Evolutionary conservation across 495 filamentous ascomycete species (phyloP).

Genomic region (Lophiotrema nucula): DNA sequence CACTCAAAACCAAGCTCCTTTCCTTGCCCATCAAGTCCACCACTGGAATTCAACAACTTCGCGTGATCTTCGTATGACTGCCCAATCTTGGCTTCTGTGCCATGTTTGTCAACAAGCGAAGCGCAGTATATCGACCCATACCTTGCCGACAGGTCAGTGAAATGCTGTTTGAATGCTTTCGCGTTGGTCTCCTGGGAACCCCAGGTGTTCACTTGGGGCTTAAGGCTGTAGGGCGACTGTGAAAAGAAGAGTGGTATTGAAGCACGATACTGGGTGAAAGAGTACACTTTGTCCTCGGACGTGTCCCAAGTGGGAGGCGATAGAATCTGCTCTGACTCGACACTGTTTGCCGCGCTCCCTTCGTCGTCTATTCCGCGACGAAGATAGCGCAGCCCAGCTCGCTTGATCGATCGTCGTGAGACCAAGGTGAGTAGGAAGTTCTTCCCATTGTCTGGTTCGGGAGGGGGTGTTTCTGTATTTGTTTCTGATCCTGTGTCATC

Average conservation of each 20-base stretch:
- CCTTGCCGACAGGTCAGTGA: slow-evolving; percentile 58
- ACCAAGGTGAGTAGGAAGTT: slow-evolving; percentile 78
- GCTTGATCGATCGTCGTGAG: slow-evolving; percentile 76
- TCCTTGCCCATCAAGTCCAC: slow-evolving; percentile 53
- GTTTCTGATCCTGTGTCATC: slow-evolving; percentile 10
- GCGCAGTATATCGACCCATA: slow-evolving; percentile 80
- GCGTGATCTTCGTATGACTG: slow-evolving; percentile 69
- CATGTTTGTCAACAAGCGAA: slow-evolving; percentile 82
- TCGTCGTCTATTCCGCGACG: slow-evolving; percentile 87
- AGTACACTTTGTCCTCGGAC: slow-evolving; percentile 62
- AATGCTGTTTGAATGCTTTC: slow-evolving; percentile 74
- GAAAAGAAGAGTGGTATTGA: slow-evolving; percentile 93
- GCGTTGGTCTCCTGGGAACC: slow-evolving; percentile 75
- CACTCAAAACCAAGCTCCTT: slow-evolving; percentile 71
- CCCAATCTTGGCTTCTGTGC: slow-evolving; percentile 74
- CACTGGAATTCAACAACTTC: slow-evolving; percentile 60
- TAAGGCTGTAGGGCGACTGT: slow-evolving; percentile 88
- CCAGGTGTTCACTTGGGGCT: slow-evolving; percentile 77
- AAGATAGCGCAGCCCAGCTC: slow-evolving; percentile 86
- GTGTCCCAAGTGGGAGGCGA: slow-evolving; percentile 62
- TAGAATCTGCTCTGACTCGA: slow-evolving; percentile 92
- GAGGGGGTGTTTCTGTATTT: slow-evolving; percentile 19
- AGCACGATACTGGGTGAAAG: slow-evolving; percentile 80
- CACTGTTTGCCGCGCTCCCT: slow-evolving; percentile 82
- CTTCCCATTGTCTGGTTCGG: slow-evolving; percentile 20